Base-by-base conservation (phyloP, 768 basidiomycete species). In the Chalciporus sphaerocephalus region DNA sequence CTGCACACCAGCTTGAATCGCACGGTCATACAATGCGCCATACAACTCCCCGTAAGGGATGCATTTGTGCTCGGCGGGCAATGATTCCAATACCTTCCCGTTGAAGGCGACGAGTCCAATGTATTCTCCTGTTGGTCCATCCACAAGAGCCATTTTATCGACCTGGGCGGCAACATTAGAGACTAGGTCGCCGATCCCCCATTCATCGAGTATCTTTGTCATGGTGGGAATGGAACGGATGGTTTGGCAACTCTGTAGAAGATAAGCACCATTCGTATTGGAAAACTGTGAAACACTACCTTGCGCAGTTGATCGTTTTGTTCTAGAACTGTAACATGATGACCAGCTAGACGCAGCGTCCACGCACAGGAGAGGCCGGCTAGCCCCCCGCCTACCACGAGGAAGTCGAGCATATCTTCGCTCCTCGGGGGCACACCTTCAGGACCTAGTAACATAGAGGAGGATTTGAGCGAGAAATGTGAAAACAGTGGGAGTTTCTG, bases 301-400 rank as follows among this genome's bases (percentile, higher is more conserved):
- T 67, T 64, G 15, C 60, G 48, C 27, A 66, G 67, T 12, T 70
- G 72, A 44, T 71, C 63, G 2, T 56, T 61, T 42, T 71, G 67
- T 57, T 84, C 83, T 21, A 83, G 54, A 3, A 85, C 69, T 1
- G 71, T 63, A 24, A 83, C 80, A 17, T 68, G 62, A 61, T 85
- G 83, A 0, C 83, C 83, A 0, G 72, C 74, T 48, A 65, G 68
- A 21, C 66, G 69, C 17, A 85, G 69, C 2, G 76, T 65, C 55
- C 72, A 79, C 0, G 81, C 81, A 7, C 74, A 64, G 2, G 81
- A 71, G 24, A 83, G 70, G 9, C 82, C 83, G 27, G 74, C 69
- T 11, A 82, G 68, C 30, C 53, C 57, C 2, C 59, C 62, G 7
- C 62, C 62, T 11, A 62, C 57, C 46, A 62, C 38, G 44, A 56